Evolutionary conservation across 2,329 filamentous ascomycete species (phyloP).

Genomic region (Botrytis paeoniae): DNA sequence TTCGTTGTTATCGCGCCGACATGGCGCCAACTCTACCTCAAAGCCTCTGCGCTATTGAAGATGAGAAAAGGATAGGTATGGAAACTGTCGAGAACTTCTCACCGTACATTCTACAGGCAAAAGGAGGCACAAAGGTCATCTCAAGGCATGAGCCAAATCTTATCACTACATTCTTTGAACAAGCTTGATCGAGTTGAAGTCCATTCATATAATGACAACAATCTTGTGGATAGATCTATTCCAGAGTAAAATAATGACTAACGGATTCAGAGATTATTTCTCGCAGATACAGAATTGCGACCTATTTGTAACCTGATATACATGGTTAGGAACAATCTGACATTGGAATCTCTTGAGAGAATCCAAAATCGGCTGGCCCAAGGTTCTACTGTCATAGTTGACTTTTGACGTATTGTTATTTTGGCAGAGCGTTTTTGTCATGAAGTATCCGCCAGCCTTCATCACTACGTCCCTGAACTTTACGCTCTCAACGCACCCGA

Average conservation of each 20-base stretch:
- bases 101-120: not conserved
- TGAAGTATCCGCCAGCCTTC: not conserved
- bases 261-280: not conserved
- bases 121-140: no score
- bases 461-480: not conserved
- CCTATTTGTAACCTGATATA: no score
- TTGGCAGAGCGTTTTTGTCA: not conserved
- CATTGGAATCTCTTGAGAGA: not conserved
- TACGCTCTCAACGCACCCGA: not conserved
- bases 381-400: not conserved
- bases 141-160: not conserved
- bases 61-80: not conserved
- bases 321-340: no score
- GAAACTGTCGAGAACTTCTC: not conserved
- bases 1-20: not conserved
- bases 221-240: not conserved
- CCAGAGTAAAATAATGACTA: no score
- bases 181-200: not conserved
- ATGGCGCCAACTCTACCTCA: not conserved
- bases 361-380: not conserved
- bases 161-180: not conserved
- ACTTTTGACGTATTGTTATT: not conserved
- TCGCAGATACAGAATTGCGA: not conserved
- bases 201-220: no score
- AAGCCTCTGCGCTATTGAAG: not conserved